Base-by-base conservation (phyloP, 805 yeast species). In the Candida glaebosa region DNA sequence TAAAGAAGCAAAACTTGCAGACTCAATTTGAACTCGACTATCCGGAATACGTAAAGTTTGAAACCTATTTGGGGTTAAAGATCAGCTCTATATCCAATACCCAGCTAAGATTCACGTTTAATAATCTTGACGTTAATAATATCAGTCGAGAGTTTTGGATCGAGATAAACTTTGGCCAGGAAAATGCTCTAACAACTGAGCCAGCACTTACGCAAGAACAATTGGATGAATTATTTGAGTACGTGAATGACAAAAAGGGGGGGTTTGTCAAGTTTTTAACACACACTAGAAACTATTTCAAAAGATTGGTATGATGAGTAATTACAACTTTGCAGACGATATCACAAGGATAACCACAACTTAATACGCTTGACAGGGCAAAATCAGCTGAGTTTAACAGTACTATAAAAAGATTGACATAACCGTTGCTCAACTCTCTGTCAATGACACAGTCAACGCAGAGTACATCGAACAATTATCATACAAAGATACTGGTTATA, bases 1-100 rank as follows among this genome's bases (percentile, higher is more conserved):
- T 24, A 24, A 24, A 12, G 8, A 24, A 24, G 31, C 59, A 61
- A 38, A 57, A 61, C 28, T 53, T 78, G 26, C 56, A 58, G 15
- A 46, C 52, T 7, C 86, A 82, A 51, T 61, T 71, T 5, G 63
- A 61, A 20, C 63, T 62, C 31, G 79, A 80, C 43, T 60, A 63
- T 12, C 79, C 79, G 0, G 87, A 82, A 52, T 61, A 78, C 31
- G 42, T 60, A 14, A 64, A 72, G 31, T 78, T 73, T 58, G 85
- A 82, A 45, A 57, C 64, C 30, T 60, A 78, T 37, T 60, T 81
- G 34, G 87, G 88, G 1, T 53, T 82, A 42, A 62, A 63, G 26
- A 71, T 82, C 15, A 78, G 75, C 41, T 80, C 79, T 3, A 57
- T 76, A 1, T 58, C 62, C 15, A 72, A 69, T 5, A 78, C 74